Conservation (phyloP, 2,329 filamentous ascomycete species). For the Ophiostoma angusticollis region DNA sequence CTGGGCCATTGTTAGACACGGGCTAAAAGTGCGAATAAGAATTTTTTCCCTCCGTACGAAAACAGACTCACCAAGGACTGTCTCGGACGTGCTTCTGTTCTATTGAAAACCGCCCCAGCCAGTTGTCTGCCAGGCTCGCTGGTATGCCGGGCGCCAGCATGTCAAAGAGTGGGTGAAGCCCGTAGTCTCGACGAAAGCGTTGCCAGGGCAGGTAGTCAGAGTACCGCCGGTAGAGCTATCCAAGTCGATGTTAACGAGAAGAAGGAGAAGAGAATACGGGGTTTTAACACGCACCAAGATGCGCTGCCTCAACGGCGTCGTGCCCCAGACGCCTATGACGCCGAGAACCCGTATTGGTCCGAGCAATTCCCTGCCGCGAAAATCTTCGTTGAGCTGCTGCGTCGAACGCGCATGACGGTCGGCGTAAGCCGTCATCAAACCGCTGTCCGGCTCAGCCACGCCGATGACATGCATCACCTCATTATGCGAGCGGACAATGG, state of each 20-base stretch:
- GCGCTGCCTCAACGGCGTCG: conserved; percentile 39
- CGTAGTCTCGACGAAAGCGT: conserved; percentile 24
- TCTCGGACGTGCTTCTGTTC: conserved; percentile 12
- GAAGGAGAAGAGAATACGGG: not conserved
- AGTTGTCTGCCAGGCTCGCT: conserved; percentile 23
- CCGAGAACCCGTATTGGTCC: conserved; percentile 24
- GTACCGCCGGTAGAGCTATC: conserved; percentile 41
- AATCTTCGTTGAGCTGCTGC: conserved; percentile 35
- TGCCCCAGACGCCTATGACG: conserved; percentile 35
- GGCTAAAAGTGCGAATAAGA: not conserved
- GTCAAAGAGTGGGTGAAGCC: conserved; percentile 21
- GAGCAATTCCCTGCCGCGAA: conserved; percentile 29
- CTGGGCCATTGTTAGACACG: not conserved
- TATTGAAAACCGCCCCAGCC: conserved; percentile 19
- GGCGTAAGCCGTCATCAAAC: conserved; percentile 20
- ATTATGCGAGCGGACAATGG: conserved; percentile 47
- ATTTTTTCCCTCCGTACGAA: no score
- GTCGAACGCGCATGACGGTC: conserved; percentile 29
- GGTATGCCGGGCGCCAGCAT: conserved; percentile 29
- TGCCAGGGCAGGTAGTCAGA: conserved; percentile 36
- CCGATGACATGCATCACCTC: conserved; percentile 52
- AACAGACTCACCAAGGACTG: conserved; percentile 16
- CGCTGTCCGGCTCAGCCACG: conserved; percentile 45
- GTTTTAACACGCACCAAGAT: conserved; percentile 42
- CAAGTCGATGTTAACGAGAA: conserved; percentile 6